Evolutionary conservation across 2,329 filamentous ascomycete species (phyloP), one percentile per base, ranked within the genome.

Genomic region (Ophiostoma perfectum): DNA sequence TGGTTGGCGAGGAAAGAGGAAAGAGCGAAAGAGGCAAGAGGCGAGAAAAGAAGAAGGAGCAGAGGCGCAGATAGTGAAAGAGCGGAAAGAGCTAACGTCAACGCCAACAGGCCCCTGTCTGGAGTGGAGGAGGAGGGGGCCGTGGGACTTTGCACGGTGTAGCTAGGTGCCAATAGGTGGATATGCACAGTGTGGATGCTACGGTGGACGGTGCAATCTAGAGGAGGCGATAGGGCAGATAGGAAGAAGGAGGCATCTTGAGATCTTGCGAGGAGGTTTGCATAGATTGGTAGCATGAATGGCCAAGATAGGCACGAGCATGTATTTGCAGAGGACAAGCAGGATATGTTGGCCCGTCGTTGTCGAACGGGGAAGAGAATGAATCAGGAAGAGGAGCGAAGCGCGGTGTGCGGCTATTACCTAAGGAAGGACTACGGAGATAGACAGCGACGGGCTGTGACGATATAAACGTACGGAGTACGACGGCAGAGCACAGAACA

Each of bases 121-220:
- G 49, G 55, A 64, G 67, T 64, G 67, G 67, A 36, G 65, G 64
- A 64, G 36, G 38, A 66, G 67, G 38, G 64, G 58, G 39, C n/a
- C 47, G 44, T 18, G 16, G n/a, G 52, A 63, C 8, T 64, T 68
- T 42, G 39, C 67, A 68, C 67, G 41, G 67, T 68, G 44, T 7
- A 38, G 7, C 3, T 3, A 16, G 2, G 4, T 11, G 36, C n/a
- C n/a, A 68, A n/a, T 42, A 62, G 6, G 52, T 63, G 36, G 5
- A 39, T 4, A 16, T 27, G 6, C 4, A 60, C 55, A 60, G 55
- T 60, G 55, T 36, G 4, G 4, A 7, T 2, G 8, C 3, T 14
- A 11, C 12, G 8, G 6, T 27, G 14, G 9, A 60, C 55, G 5
- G 55, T 60, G 27, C 11, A 5, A 12, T 38, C 52, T 58, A 58